Evolutionary conservation across 2,329 filamentous ascomycete species (phyloP).

Genomic region (Scopulariopsis brevicaulis): DNA sequence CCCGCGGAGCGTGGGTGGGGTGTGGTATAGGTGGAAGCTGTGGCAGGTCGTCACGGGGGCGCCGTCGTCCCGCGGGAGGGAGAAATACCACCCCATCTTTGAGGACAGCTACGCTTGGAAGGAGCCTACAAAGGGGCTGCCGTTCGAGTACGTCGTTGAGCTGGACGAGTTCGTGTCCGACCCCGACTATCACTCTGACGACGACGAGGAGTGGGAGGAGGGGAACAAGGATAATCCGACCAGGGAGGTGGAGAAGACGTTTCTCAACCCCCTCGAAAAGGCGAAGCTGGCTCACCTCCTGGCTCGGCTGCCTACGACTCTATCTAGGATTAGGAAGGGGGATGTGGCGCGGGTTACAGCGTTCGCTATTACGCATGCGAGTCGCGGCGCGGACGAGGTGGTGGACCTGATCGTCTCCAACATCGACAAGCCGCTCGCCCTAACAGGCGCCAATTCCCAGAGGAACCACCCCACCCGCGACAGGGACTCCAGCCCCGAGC

Average conservation of each 20-base stretch:
- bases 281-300: conserved; percentile 76
- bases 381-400: conserved; percentile 76
- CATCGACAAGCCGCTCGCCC: conserved; percentile 63
- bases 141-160: conserved; percentile 68
- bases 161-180: conserved; percentile 76
- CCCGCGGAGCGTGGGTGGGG: conserved; percentile 61
- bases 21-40: conserved; percentile 88
- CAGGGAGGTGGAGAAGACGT: conserved; percentile 41
- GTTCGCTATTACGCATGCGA: conserved; percentile 83
- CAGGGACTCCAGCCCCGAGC: conserved; percentile 22
- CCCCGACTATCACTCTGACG: conserved; percentile 75
- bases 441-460: conserved; percentile 30
- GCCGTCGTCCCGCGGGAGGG: not conserved
- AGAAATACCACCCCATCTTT: conserved; percentile 54
- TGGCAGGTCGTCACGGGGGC: conserved; percentile 74
- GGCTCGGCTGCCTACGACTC: conserved; percentile 66
- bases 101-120: conserved; percentile 72
- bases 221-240: conserved; percentile 9
- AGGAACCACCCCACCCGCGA: conserved; percentile 39
- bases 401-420: conserved; percentile 83
- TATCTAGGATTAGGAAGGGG: conserved; percentile 65
- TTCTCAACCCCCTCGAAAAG: conserved; percentile 73
- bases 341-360: conserved; percentile 78
- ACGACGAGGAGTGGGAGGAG: conserved; percentile 65
- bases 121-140: conserved; percentile 58